These are phyloP conservation scores for Cladophialophora psammophila DNA, from an alignment of 2,329 filamentous ascomycete species.

Conservation along the genomic window DNA sequence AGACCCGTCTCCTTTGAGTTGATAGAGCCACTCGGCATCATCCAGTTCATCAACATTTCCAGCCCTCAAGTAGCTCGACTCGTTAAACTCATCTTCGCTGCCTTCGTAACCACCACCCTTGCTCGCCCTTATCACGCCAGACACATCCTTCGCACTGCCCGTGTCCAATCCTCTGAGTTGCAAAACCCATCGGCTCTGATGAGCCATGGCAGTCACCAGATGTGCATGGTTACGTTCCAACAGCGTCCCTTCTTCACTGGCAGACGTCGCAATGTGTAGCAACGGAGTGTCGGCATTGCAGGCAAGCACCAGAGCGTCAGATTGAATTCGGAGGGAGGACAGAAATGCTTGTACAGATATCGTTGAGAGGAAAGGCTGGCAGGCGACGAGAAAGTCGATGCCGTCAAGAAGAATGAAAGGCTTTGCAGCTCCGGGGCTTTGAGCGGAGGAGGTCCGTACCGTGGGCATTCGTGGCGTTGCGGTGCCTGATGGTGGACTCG, in stretches of 20 bases:
- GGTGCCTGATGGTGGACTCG: conserved; percentile 2
- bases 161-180: conserved; percentile 81
- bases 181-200: conserved; percentile 75
- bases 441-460: neutral
- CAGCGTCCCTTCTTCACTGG: conserved; percentile 56
- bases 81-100: conserved; percentile 42
- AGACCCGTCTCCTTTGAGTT: conserved; percentile 77
- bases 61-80: conserved; percentile 30
- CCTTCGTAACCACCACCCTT: conserved; percentile 57
- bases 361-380: conserved; percentile 27
- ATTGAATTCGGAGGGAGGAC: conserved; percentile 25
- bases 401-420: conserved; percentile 37
- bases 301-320: conserved; percentile 67
- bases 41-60: conserved; percentile 44
- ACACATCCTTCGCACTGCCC: conserved; percentile 87
- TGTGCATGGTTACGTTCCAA: conserved; percentile 75
- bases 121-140: conserved; percentile 82
- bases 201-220: conserved; percentile 75
- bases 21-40: conserved; percentile 80
- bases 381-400: conserved; percentile 39
- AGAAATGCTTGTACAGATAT: conserved; percentile 30
- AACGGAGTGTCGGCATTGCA: conserved; percentile 77
- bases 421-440: conserved; percentile 17
- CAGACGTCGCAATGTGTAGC: conserved; percentile 55
- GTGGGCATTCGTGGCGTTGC: conserved; percentile 16